Conservation (phyloP, 2,329 filamentous ascomycete species). For the Neonectria hederae region DNA sequence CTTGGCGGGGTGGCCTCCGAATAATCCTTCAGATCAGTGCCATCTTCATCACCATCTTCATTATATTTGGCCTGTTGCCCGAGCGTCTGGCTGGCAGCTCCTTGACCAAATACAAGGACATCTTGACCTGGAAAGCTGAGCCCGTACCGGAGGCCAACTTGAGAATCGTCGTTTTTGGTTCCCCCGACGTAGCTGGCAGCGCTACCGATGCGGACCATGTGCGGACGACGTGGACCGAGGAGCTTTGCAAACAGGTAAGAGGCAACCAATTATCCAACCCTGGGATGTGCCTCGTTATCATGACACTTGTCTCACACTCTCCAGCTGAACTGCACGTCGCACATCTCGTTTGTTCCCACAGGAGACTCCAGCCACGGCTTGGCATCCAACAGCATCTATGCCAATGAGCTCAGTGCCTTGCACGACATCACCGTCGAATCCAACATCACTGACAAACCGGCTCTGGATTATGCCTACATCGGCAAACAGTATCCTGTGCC, state of each 20-base stretch:
- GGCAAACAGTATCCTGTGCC: constrained; percentile 54
- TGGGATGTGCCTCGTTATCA: background rate
- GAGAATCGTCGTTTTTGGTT: constrained; percentile 62
- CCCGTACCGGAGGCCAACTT: constrained; percentile 46
- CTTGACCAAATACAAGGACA: constrained; percentile 37
- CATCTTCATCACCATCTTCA: constrained; percentile 40
- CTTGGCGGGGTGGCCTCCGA: constrained; percentile 50
- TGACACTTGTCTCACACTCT: constrained; percentile 12
- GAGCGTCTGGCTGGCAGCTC: constrained; percentile 35
- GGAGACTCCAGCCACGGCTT: constrained; percentile 58
- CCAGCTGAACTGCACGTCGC: constrained; percentile 57
- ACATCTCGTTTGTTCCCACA: constrained; percentile 57
- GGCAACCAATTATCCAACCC: background rate
- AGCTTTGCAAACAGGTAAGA: constrained; percentile 58
- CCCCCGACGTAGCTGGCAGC: constrained; percentile 57
- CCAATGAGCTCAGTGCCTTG: constrained; percentile 50
- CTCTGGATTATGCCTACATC: constrained; percentile 56
- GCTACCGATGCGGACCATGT: constrained; percentile 40
- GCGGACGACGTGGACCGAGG: constrained; percentile 56
- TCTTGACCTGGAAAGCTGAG: constrained; percentile 36
- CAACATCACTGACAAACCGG: constrained; percentile 46
- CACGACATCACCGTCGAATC: constrained; percentile 46
- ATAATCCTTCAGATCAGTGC: constrained; percentile 42
- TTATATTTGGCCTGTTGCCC: constrained; percentile 42
- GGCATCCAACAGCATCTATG: constrained; percentile 66